Evolutionary conservation across 2,329 filamentous ascomycete species (phyloP).

Genomic region (Penicillium sp.): DNA sequence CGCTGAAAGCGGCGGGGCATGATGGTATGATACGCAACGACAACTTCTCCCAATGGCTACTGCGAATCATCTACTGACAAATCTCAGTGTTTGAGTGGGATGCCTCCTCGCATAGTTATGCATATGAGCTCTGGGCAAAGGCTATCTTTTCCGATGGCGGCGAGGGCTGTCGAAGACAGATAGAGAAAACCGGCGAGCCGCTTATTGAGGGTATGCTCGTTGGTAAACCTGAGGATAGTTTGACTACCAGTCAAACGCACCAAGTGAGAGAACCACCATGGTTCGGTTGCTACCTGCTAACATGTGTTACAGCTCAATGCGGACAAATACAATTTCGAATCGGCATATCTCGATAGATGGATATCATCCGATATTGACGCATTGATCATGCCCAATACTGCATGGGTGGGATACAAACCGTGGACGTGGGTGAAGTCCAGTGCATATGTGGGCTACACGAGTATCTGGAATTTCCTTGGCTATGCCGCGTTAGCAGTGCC

Average conservation of each 20-base stretch:
- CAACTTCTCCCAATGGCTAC: rapidly evolving
- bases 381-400: constrained; percentile 33
- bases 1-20: constrained; percentile 55
- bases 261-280: constrained; percentile 16
- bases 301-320: constrained; percentile 20
- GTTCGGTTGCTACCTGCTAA: not conserved
- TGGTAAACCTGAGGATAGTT: constrained; percentile 26
- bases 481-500: constrained; percentile 34
- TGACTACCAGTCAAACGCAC: constrained; percentile 27
- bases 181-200: constrained; percentile 30
- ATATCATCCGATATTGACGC: constrained; percentile 31
- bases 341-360: constrained; percentile 31
- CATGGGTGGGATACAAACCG: constrained; percentile 33
- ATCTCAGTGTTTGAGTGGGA: constrained; percentile 33
- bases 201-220: constrained; percentile 38
- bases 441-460: constrained; percentile 36
- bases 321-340: constrained; percentile 30
- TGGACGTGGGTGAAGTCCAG: constrained; percentile 35
- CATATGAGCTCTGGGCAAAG: constrained; percentile 33
- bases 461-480: constrained; percentile 37
- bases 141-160: constrained; percentile 35
- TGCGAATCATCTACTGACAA: not conserved
- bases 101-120: constrained; percentile 26
- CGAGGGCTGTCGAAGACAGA: constrained; percentile 28
- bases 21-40: constrained; percentile 45